Percentiles rank a stretch among this genome's conserved stretches.
Conservation (phyloP, 2,329 filamentous ascomycete species). For the Verticillium alfalfae region DNA sequence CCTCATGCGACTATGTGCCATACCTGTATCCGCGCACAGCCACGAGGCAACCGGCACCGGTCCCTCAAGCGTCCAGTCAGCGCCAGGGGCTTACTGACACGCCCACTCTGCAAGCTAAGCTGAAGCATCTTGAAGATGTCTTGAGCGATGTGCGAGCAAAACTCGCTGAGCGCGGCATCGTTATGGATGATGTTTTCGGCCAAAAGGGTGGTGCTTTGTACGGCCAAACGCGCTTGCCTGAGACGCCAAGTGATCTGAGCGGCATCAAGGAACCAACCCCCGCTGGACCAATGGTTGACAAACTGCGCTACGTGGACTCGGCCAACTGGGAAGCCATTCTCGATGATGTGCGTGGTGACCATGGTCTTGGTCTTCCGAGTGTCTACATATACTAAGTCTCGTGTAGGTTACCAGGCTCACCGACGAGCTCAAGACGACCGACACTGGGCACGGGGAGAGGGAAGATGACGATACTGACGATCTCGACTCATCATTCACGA, state of each 20-base stretch:
- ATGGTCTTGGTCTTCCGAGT: background rate
- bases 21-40: slow-evolving; percentile 13
- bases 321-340: slow-evolving; percentile 24
- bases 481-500: slow-evolving; percentile 8
- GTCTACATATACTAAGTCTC: background rate
- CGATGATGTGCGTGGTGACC: slow-evolving; percentile 16
- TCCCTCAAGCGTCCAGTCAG: slow-evolving; percentile 1
- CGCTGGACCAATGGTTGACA: slow-evolving; percentile 14
- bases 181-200: background rate
- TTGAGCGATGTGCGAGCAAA: slow-evolving; percentile 3
- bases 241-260: slow-evolving; percentile 6
- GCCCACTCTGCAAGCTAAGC: background rate
- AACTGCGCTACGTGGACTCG: slow-evolving; percentile 19
- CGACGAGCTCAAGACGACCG: slow-evolving; percentile 12
- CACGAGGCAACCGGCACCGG: slow-evolving; percentile 11
- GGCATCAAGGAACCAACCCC: slow-evolving; percentile 6
- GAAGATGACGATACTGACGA: slow-evolving; percentile 12
- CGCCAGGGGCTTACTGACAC: background rate
- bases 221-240: background rate
- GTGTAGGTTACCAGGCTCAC: slow-evolving; percentile 14
- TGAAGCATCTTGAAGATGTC: background rate
- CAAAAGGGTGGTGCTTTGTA: background rate
- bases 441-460: slow-evolving; percentile 8
- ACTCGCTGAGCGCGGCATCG: background rate
- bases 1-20: slow-evolving; percentile 18